These are phyloP conservation scores for Gynandropsis gynandra DNA, from an alignment of 345 rosid species.

Conservation along the genomic window DNA sequence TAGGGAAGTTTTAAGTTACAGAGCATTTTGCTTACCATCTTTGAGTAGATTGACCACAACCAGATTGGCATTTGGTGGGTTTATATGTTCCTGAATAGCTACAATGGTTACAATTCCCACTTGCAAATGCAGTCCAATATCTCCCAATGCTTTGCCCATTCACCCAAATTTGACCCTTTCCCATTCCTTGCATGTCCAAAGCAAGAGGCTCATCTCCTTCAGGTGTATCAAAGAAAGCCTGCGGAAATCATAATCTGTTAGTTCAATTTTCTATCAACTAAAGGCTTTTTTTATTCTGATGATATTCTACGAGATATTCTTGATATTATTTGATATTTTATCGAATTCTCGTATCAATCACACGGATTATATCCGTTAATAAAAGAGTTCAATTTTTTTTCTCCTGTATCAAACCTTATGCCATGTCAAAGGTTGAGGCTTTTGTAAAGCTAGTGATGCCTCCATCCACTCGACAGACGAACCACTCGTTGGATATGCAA, in stretches of 20 bases:
- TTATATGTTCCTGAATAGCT: conserved; percentile 69
- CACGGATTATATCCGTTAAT: too few relatives aligned
- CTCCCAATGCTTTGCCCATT: conserved; percentile 78
- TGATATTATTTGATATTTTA: too few relatives aligned
- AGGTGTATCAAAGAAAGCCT: conserved; percentile 62
- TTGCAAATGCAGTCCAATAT: conserved; percentile 70
- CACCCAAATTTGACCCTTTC: conserved; percentile 83
- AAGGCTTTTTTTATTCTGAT: neutral
- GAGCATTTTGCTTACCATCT: conserved; percentile 42
- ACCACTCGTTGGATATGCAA: conserved; percentile 52
- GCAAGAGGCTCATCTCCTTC: conserved; percentile 49
- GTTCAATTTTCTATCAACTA: conserved; percentile 1
- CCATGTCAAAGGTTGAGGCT: conserved; percentile 85
- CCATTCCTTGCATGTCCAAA: conserved; percentile 61
- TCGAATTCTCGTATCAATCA: too few relatives aligned
- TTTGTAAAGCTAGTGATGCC: conserved; percentile 51
- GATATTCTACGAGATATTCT: too few relatives aligned
- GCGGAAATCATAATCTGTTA: conserved; percentile 1
- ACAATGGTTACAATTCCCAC: conserved; percentile 70
- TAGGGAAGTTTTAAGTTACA: conserved; percentile 1
- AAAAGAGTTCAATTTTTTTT: too few relatives aligned
- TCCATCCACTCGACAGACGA: conserved; percentile 75
- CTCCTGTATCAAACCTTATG: conserved; percentile 71
- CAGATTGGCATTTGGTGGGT: conserved; percentile 75
- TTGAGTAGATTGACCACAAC: conserved; percentile 96